Percentiles rank a stretch among this genome's conserved stretches.
These are phyloP conservation scores for Paraphaeosphaeria minitans DNA, from an alignment of 2,329 filamentous ascomycete genomes.

Conservation along the genomic window DNA sequence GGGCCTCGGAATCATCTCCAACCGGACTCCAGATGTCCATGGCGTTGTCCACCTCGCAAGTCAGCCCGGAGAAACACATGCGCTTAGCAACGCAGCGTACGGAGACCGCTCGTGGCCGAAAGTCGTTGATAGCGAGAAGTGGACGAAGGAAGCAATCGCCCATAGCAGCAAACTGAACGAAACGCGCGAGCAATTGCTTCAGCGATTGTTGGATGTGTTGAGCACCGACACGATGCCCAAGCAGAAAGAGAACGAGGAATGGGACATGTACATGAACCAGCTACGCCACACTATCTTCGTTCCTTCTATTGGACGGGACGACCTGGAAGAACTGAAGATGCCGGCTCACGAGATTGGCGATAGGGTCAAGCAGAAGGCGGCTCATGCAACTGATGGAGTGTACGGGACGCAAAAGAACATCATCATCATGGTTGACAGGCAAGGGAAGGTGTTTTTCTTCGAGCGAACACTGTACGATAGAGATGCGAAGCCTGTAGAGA, in stretches of 20 bases:
- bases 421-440: slow-evolving; percentile 60
- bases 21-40: slow-evolving; percentile 60
- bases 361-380: slow-evolving; percentile 46
- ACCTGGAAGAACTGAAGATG: slow-evolving; percentile 47
- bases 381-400: slow-evolving; percentile 52
- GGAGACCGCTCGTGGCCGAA: slow-evolving; percentile 67
- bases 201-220: slow-evolving; percentile 59
- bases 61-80: slow-evolving; percentile 58
- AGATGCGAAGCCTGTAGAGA: slow-evolving; percentile 53
- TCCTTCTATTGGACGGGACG: slow-evolving; percentile 58
- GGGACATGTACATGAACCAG: slow-evolving; percentile 61
- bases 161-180: slow-evolving; percentile 51
- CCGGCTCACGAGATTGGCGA: slow-evolving; percentile 47
- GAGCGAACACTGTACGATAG: slow-evolving; percentile 66
- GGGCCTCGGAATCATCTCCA: slow-evolving; percentile 65
- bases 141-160: slow-evolving; percentile 57
- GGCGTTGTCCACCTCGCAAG: slow-evolving; percentile 59
- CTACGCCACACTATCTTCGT: slow-evolving; percentile 66
- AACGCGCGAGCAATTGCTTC: slow-evolving; percentile 56
- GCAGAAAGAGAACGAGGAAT: slow-evolving; percentile 54
- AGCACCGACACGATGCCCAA: slow-evolving; percentile 61
- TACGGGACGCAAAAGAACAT: slow-evolving; percentile 72
- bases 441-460: slow-evolving; percentile 64
- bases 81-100: slow-evolving; percentile 66
- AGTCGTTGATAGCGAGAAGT: slow-evolving; percentile 61